phyloP scores from a whole-genome alignment of 1,284 basidiomycete genomes.

The Cutaneotrichosporon cyanovorans region DNA sequence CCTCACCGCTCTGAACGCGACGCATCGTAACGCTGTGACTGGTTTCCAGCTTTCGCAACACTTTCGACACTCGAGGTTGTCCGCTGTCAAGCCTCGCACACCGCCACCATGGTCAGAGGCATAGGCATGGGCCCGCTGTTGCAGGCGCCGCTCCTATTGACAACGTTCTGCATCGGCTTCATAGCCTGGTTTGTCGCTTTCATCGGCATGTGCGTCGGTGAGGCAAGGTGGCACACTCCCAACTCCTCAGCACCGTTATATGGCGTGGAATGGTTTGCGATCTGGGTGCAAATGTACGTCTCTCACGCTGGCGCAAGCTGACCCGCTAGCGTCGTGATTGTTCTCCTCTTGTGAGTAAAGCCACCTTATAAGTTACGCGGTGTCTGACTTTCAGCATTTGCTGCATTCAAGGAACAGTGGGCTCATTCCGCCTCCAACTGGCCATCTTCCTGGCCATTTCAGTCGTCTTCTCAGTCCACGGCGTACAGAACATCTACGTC shows the following conservation, averaged over 20 bases:
- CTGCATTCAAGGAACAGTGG: slow-evolving; percentile 23
- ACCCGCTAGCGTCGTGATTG: slow-evolving; percentile 27
- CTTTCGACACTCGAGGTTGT: too few relatives aligned
- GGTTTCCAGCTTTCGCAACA: too few relatives aligned
- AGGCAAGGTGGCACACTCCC: background rate
- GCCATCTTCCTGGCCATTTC: slow-evolving; percentile 77
- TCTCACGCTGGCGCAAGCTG: background rate
- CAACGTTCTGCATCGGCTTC: slow-evolving; percentile 71
- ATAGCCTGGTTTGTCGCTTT: slow-evolving; percentile 92
- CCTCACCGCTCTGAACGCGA: too few relatives aligned
- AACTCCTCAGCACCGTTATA: background rate
- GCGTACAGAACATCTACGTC: slow-evolving; percentile 8
- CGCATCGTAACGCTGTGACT: too few relatives aligned
- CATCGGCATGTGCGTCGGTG: slow-evolving; percentile 35
- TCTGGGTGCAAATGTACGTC: slow-evolving; percentile 52
- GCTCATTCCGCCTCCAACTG: slow-evolving; percentile 55
- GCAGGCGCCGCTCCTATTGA: slow-evolving; percentile 80
- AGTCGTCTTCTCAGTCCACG: slow-evolving; percentile 66
- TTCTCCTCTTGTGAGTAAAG: slow-evolving; percentile 38
- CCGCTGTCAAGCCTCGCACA: background rate
- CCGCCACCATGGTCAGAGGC: slow-evolving; percentile 25
- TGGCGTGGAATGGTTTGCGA: slow-evolving; percentile 81
- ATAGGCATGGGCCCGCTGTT: slow-evolving; percentile 52
- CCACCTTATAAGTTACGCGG: background rate
- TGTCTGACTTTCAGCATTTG: slow-evolving; percentile 1